These are phyloP conservation scores for Lindgomyces ingoldianus DNA, from an alignment of 495 filamentous ascomycete species.

Conservation along the genomic window DNA sequence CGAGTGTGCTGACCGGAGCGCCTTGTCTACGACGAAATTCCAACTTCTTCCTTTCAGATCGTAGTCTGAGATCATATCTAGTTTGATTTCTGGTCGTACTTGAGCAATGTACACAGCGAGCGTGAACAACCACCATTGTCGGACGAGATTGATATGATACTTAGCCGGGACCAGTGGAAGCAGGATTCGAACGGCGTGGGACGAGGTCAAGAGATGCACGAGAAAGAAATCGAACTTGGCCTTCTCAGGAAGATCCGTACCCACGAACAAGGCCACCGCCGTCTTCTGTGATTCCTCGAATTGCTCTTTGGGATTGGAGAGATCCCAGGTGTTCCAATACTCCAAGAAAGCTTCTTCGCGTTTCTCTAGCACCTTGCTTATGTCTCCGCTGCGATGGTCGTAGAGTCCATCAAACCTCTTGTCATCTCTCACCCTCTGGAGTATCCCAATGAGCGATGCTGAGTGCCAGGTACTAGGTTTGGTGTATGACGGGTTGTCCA, in stretches of 20 bases:
- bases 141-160: conserved; percentile 70
- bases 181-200: conserved; percentile 82
- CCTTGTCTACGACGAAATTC: conserved; percentile 70
- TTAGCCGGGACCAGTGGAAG: conserved; percentile 74
- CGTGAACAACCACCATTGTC: conserved; percentile 86
- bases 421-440: conserved; percentile 59
- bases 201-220: conserved; percentile 76
- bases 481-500: conserved; percentile 70
- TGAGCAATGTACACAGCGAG: conserved; percentile 75
- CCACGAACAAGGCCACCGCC: conserved; percentile 69
- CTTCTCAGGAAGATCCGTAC: conserved; percentile 58
- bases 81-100: conserved; percentile 67
- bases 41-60: conserved; percentile 68
- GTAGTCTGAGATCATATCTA: conserved; percentile 61
- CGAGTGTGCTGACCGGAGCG: conserved; percentile 62
- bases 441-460: conserved; percentile 64
- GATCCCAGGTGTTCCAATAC: conserved; percentile 85
- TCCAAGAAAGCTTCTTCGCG: conserved; percentile 71
- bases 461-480: conserved; percentile 46
- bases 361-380: conserved; percentile 65
- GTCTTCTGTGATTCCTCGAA: conserved; percentile 78
- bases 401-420: conserved; percentile 63
- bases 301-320: conserved; percentile 63
- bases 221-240: conserved; percentile 80
- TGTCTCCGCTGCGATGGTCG: conserved; percentile 55